Evolutionary conservation across 1,284 basidiomycete genomes (phyloP), one percentile per base, ranked within the genome.

Genomic region (Inonotus hispidus): DNA sequence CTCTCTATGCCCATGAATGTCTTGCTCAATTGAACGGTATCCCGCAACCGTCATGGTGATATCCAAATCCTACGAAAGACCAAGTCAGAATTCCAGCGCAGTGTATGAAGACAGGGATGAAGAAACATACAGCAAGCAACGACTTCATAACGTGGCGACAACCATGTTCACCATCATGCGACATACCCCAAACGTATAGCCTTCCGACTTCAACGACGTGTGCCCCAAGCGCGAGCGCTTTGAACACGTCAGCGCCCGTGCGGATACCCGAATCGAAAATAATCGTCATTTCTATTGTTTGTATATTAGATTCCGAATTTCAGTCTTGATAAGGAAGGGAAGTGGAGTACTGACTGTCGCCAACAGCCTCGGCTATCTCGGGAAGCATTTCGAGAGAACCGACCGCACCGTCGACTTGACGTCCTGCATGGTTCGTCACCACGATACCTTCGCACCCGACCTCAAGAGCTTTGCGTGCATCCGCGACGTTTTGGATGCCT

Each of bases 221-320:
- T 39, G 79, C 78, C 32, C 79, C 78, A 14, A 81, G 70, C 19
- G 79, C 78, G 59, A 80, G 65, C 1, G 83, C 83, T 72, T 85
- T 84, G 72, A 84, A 82, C 21, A 82, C 74, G 66, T 85, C 83
- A 16, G 80, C 69, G 11, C 79, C 83, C 11, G 79, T 80, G 47
- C 83, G 75, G 39, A 85, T 73, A 3, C 82, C 82, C 19, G 81
- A 83, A 69, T 87, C 84, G 68, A 85, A 85, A 27, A 85, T 72
- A 63, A 87, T 79, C 1, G 78, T 82, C 72, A 84, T 77, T 63
- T 79, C 80, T 80, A 66, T 29, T 50, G 38, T 50, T 27, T 14
- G 45, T 43, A 35, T 32, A 13, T 64, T 32, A 32, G 3, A 4
- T 32, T 32, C 8, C 32, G 8, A 32, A 4, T 32, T 32, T 32